Conservation (phyloP, 2,329 filamentous ascomycete species). For the Ophiostoma quercus region DNA sequence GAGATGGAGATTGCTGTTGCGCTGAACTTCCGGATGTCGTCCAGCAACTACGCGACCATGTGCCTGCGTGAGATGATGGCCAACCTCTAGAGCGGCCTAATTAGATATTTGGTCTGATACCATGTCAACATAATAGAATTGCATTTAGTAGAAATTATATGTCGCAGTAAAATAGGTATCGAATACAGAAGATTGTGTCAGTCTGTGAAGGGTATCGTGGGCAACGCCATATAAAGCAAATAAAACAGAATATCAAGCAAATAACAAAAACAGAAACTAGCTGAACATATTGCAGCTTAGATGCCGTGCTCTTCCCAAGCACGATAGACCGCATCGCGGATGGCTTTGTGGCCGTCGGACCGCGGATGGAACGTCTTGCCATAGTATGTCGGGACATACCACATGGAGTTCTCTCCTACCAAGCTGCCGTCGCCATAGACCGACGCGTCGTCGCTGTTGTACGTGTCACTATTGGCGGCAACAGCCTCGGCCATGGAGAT, state of each 20-base stretch:
- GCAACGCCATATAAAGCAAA: background rate
- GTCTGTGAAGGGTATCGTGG: background rate
- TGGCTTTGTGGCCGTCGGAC: conserved; percentile 37
- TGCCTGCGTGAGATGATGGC: conserved; percentile 37
- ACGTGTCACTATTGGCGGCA: background rate
- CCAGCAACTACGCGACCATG: conserved; percentile 39
- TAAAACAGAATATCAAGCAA: background rate
- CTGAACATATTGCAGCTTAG: background rate
- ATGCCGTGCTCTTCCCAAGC: conserved; percentile 30
- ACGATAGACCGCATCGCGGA: conserved; percentile 36
- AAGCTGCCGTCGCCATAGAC: conserved; percentile 1
- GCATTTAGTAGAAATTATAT: background rate
- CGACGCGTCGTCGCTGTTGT: background rate
- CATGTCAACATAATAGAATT: background rate
- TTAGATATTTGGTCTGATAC: background rate
- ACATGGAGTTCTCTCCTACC: conserved; percentile 38
- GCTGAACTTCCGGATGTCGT: conserved; percentile 36
- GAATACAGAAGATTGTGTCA: background rate
- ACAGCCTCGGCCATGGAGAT: background rate
- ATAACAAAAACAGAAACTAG: background rate
- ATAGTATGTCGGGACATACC: conserved; percentile 31
- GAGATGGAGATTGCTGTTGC: conserved; percentile 36
- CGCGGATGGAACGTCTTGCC: conserved; percentile 31
- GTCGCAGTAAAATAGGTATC: background rate
- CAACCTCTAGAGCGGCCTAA: background rate